These are phyloP conservation scores for Chaetothyriales sp. DNA, from an alignment of 2,329 filamentous ascomycete species.

Conservation along the genomic window DNA sequence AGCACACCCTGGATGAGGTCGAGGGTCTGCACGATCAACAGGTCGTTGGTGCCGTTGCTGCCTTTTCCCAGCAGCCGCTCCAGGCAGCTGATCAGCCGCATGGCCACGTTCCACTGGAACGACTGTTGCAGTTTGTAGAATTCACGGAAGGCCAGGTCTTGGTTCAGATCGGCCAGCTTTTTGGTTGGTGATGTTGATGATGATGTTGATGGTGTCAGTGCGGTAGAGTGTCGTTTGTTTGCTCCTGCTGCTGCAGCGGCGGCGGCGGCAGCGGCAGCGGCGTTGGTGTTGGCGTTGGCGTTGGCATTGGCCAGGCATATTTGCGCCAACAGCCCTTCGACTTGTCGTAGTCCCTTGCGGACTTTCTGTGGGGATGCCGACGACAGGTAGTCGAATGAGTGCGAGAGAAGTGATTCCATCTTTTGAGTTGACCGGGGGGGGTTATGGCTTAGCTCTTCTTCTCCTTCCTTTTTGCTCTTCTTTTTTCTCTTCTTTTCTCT, in stretches of 20 bases:
- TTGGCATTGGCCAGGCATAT: constrained; percentile 63
- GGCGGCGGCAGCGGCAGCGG: too few relatives aligned
- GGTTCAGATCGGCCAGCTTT: constrained; percentile 19
- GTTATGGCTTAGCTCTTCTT: too few relatives aligned
- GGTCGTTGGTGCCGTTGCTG: constrained; percentile 66
- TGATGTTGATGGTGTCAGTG: constrained; percentile 24
- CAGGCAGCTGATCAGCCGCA: constrained; percentile 69
- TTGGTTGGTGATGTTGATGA: constrained; percentile 1
- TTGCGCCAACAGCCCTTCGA: constrained; percentile 84
- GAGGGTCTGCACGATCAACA: constrained; percentile 74
- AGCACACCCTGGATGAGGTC: constrained; percentile 79
- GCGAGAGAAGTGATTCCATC: constrained; percentile 88
- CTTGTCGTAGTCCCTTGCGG: constrained; percentile 81
- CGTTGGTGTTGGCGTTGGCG: constrained; percentile 26
- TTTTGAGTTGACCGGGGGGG: too few relatives aligned
- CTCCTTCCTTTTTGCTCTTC: too few relatives aligned
- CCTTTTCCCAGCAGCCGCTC: constrained; percentile 74
- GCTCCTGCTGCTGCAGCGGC: constrained; percentile 13
- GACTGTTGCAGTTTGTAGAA: constrained; percentile 95
- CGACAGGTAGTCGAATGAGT: constrained; percentile 91
- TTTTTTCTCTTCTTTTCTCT: too few relatives aligned
- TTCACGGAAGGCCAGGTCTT: constrained; percentile 80
- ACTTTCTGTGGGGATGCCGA: constrained; percentile 83
- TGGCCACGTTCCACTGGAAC: constrained; percentile 93
- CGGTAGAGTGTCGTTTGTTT: constrained; percentile 28